Percentiles rank a stretch among this genome's conserved stretches.
phyloP scores from a whole-genome alignment of 208 protist species.

The Leishmania tarentolae region DNA sequence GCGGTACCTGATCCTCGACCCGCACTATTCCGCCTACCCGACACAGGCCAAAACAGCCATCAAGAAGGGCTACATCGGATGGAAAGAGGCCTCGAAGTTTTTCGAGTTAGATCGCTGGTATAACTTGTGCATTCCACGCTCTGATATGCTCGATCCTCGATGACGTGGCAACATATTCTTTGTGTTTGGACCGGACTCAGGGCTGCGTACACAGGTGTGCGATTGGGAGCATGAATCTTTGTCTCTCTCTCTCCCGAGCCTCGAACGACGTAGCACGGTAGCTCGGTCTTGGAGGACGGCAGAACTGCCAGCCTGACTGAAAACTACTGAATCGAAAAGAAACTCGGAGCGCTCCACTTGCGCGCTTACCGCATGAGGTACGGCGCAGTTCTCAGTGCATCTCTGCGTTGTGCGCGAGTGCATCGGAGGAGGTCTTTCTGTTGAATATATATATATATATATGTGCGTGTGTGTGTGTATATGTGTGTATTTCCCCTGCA shows the following conservation, averaged over 20 bases:
- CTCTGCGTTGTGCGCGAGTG: not conserved
- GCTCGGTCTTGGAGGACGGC: not conserved
- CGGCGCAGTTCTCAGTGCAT: not conserved
- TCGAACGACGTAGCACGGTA: not conserved
- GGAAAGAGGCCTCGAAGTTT: slow-evolving; percentile 83
- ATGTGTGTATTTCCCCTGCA: not conserved
- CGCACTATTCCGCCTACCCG: slow-evolving; percentile 91
- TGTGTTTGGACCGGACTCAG: not conserved
- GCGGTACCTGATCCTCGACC: slow-evolving; percentile 92
- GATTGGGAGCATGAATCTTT: not conserved
- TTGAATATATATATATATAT: no score
- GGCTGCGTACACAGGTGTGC: not conserved
- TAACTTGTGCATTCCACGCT: slow-evolving; percentile 94
- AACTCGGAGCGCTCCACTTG: not conserved
- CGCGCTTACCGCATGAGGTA: not conserved
- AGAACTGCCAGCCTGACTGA: not conserved
- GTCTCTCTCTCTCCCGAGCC: not conserved
- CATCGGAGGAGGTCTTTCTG: not conserved
- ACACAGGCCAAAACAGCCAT: slow-evolving; percentile 76
- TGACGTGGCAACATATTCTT: slow-evolving; percentile 10
- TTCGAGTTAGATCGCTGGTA: slow-evolving; percentile 92
- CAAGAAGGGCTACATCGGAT: slow-evolving; percentile 90
- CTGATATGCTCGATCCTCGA: slow-evolving; percentile 60
- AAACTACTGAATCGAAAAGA: not conserved
- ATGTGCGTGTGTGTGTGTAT: no score